Evolutionary conservation across 805 yeast genomes (phyloP), one percentile per base, ranked within the genome.

Genomic region (Ogataea sp.): DNA sequence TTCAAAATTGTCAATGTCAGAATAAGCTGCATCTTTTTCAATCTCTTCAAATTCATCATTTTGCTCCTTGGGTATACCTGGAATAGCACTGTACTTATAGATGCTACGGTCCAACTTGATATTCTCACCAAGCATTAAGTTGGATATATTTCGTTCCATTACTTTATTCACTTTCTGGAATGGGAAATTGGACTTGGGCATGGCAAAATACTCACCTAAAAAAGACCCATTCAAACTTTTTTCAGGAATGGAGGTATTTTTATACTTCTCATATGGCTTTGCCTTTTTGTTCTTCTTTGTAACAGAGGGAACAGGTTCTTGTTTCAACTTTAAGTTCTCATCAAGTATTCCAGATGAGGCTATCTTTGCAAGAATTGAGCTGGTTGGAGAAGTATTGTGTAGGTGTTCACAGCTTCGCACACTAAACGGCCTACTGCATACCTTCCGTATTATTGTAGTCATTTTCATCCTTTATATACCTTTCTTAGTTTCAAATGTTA

Each of bases 31-130:
- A n/a, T 24, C 34, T 30, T 20, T 18, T 20, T 45, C 46, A 9
- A 32, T 24, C 8, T 31, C 20, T 17, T 38, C 29, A n/a, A n/a
- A n/a, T n/a, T 34, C 37, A 16, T 17, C 13, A 6, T 20, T 21
- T 15, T 30, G 32, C 43, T 44, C 38, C 20, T 47, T 51, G 7
- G 32, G 59, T 32, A 75, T 70, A 27, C 77, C 81, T 0, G 87
- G 90, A 4, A 82, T 75, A 17, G 75, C 72, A 11, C 59, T 47
- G 43, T 71, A 79, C 6, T 62, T 55, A 6, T 67, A 70, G 17
- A 73, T 63, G 14, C 81, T 70, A 87, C 88, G 81, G 47, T 80
- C 84, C 32, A 75, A 62, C 18, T 57, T 54, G 2, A 73, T 65
- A 16, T 60, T 60, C 1, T 79, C 61, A 2, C 53, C 53, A 42